Base-by-base conservation (phyloP, 768 basidiomycete genomes). In the Lyophyllum decastes region DNA sequence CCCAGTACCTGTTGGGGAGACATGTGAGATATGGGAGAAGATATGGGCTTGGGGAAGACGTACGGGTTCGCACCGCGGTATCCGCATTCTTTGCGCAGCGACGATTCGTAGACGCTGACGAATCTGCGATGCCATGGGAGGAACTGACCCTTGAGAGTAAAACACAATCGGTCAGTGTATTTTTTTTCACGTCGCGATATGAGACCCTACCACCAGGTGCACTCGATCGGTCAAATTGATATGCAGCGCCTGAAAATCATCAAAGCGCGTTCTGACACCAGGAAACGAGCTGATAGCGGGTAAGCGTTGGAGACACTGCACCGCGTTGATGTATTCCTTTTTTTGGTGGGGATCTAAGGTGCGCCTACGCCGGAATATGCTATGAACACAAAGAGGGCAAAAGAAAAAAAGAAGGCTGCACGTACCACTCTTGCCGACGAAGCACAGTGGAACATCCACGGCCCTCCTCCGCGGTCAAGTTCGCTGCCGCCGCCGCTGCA, bases 201-300 rank as follows among this genome's bases (percentile, higher is more conserved):
- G n/a, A 26, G 12, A 43, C 16, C 74, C 54, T 59, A 77, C 78
- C 45, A 75, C 70, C 9, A 65, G 35, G 58, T 79, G 76, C 8
- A 76, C 64, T 2, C 49, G 33, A 8, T 68, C 65, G 2, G 74
- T 65, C 34, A 69, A 41, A 3, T 57, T 55, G 26, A 77, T 70
- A 50, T 78, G 78, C 16, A 68, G 41, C 0, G 71, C 74, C 55
- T 74, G 72, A 46, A 79, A 74, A 49, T 78, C 76, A 54, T 79
- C 77, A 58, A 70, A 77, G 11, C 75, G 72, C 12, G 73, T 72
- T 40, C 64, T 65, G 10, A 69, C 68, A 1, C 61, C 65, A 2
- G 46, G 47, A 27, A 67, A 55, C 10, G 54, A 41, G n/a, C 68
- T 64, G 4, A 47, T 59, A 8, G 72, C 66, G 1, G 72, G 74